Evolutionary conservation across 192 early-diverging fungal genomes (phyloP), one percentile per base, ranked within the genome.

Genomic region (Coemansia sp.): DNA sequence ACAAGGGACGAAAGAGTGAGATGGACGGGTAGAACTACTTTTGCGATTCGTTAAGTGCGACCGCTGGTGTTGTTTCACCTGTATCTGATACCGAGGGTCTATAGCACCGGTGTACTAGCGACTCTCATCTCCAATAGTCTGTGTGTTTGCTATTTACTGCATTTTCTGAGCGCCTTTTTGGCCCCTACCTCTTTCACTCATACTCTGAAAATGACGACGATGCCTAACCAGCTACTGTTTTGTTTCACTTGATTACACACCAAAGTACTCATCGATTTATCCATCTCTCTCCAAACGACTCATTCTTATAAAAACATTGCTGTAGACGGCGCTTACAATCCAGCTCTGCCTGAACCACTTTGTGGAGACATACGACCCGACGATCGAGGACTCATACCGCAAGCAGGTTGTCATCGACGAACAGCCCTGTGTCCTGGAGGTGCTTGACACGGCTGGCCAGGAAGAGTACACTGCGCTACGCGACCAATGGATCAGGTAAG

Each of bases 381-480:
- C 97, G 8, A 99, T 97, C 66, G 97, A 99, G 82, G 97, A 97
- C 79, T 95, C 93, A 16, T 99, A 98, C 80, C 86, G 95, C 62
- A 96, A 95, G 85, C 95, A 98, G 82, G 95, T 98, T 11, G 95
- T 96, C 41, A 93, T 99, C 57, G 97, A 99, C 81, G 94, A 93
- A 45, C 90, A 96, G 76, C 93, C 94, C 67, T 99, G 95, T 80
- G 93, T 98, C 74, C 82, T 99, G 37, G 95, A 99, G 82, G 93
- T 99, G 72, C 86, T 99, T 48, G 97, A 98, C 86, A 97, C 95
- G 46, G 97, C 97, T 51, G 97, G 95, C 43, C 90, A 93, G 76
- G 90, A 89, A 73, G 89, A 91, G 75, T 91, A 91, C 78, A 90
- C 90, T 19, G 89, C 89, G 39, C 71, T 93, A 40, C 86, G 89